Conservation (phyloP, 75 land plant species). For the Sequoiadendron giganteum region DNA sequence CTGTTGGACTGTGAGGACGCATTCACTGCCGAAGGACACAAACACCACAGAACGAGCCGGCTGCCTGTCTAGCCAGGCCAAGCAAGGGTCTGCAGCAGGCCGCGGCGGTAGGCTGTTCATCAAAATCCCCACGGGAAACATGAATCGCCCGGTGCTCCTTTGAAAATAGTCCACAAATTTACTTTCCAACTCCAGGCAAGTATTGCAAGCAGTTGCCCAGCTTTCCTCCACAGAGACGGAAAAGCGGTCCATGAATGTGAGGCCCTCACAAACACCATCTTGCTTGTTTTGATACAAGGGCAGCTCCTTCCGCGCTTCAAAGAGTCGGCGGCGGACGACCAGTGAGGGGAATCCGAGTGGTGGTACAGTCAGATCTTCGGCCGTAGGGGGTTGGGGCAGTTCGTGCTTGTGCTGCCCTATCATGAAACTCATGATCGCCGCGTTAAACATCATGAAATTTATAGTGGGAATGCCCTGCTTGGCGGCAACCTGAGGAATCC, state of each 20-base stretch:
- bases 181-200: background rate
- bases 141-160: background rate
- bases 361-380: background rate
- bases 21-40: slow-evolving; percentile 23
- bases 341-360: background rate
- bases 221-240: background rate
- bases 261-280: background rate
- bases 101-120: background rate
- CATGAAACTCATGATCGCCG: too few relatives aligned
- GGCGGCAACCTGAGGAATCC: too few relatives aligned
- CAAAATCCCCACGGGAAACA: background rate
- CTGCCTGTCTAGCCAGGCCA: slow-evolving; percentile 21
- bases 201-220: background rate
- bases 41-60: slow-evolving; percentile 12
- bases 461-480: too few relatives aligned
- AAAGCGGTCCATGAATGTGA: background rate
- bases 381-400: too few relatives aligned
- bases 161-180: background rate
- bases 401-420: background rate
- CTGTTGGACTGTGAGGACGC: background rate
- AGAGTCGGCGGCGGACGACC: background rate
- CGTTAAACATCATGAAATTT: too few relatives aligned
- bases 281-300: background rate
- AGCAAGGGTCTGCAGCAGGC: background rate
- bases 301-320: background rate